A percentile compares a stretch with the other conserved stretches of the same genome.
Evolutionary conservation across 345 rosid genomes (phyloP).

Genomic region (Gossypium stocksii): DNA sequence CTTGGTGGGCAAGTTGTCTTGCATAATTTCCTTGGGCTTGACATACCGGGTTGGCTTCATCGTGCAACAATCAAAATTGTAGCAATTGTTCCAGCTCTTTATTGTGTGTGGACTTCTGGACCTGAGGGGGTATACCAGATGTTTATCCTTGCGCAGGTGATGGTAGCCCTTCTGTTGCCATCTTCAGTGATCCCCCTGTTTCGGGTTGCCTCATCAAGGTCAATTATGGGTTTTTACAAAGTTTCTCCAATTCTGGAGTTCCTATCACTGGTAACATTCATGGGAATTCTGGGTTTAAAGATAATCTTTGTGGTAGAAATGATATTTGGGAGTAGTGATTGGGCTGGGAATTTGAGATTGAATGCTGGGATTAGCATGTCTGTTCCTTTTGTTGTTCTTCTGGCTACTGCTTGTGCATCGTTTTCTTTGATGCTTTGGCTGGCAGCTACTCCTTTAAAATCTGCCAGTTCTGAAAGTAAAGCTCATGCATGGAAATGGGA

Average conservation of each 20-base stretch:
- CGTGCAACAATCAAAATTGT: slow-evolving; percentile 73
- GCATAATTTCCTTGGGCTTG: slow-evolving; percentile 69
- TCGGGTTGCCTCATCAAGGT: slow-evolving; percentile 78
- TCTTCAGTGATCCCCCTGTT: slow-evolving; percentile 88
- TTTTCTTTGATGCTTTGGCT: slow-evolving; percentile 87
- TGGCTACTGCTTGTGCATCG: slow-evolving; percentile 58
- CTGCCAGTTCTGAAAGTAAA: slow-evolving; percentile 51
- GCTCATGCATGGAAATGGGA: slow-evolving; percentile 60
- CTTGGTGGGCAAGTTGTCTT: slow-evolving; percentile 68
- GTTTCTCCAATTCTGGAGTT: slow-evolving; percentile 74
- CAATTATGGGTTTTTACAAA: slow-evolving; percentile 80
- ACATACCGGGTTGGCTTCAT: slow-evolving; percentile 92
- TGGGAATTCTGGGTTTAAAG: slow-evolving; percentile 74
- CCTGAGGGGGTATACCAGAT: slow-evolving; percentile 86
- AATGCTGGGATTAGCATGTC: slow-evolving; percentile 48
- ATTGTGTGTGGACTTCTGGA: slow-evolving; percentile 84
- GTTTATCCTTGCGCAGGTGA: slow-evolving; percentile 76
- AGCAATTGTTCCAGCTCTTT: slow-evolving; percentile 80
- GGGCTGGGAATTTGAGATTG: slow-evolving; percentile 86
- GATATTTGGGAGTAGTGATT: slow-evolving; percentile 87
- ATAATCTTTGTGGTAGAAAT: slow-evolving; percentile 75
- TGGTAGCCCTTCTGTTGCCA: slow-evolving; percentile 81
- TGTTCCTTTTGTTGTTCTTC: slow-evolving; percentile 50
- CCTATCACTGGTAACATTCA: slow-evolving; percentile 47
- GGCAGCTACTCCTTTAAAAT: slow-evolving; percentile 78